Base-by-base conservation (phyloP, 306 rosid species). In the Urtica urens region DNA sequence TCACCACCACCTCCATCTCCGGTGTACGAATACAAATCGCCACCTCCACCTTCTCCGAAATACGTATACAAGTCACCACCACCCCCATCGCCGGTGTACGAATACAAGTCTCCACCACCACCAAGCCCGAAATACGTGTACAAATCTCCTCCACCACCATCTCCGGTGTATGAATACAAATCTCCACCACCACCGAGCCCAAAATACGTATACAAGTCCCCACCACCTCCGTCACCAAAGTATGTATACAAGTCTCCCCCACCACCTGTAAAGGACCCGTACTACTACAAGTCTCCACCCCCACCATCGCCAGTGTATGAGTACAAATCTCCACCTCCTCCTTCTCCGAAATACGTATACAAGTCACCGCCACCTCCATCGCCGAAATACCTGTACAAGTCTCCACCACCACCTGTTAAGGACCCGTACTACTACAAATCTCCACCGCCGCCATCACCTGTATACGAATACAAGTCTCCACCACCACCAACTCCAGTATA, bases 371-470 rank as follows among this genome's bases (percentile, higher is more conserved):
- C 60, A 0, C 78, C 69, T 0, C 59, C 60, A 1, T 57, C 73
- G 3, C 67, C 66, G 1, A 5, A 46, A 0, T 74, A 76, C 58
- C 18, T 62, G 5, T 78, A 72, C 38, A 34, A 22, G 0, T 51
- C 70, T 0, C 80, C 80, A 0, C 85, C 74, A 0, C 80, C 78
- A 2, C 76, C 83, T 0, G n/a, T n/a, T n/a, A n/a, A n/a, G n/a
- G n/a, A n/a, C n/a, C n/a, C n/a, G n/a, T 77, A 77, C 64, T 16
- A 64, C 2, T 82, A 82, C 52, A 38, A 44, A 0, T 74, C 78
- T 0, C 86, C 81, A 0, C 81, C 86, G 0, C 86, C 86, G 4
- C 86, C 77, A 1, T 65, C 80, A 1, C 82, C 78, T 0, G 72
- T 61, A 0, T 38, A 58, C 12, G 7, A 34, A 0, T 77, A 81